Evolutionary conservation across 164 flowering plant species (phyloP).

Genomic region (Macadamia tetraphylla): DNA sequence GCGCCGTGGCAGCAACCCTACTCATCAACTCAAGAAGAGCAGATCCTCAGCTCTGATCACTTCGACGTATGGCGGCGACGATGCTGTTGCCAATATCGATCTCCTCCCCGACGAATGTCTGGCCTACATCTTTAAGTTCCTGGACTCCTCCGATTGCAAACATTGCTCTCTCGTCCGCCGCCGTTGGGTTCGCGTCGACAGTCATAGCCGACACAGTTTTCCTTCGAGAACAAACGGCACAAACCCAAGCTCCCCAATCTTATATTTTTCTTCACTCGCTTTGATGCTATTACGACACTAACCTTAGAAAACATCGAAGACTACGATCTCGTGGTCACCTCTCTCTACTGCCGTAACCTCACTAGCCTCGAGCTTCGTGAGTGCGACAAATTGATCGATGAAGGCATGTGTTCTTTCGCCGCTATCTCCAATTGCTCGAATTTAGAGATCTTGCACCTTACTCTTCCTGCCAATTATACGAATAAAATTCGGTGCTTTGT

Average conservation of each 20-base stretch:
- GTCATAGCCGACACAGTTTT: conserved; percentile 56
- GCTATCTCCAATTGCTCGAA: too few species aligned
- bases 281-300: conserved; percentile 63
- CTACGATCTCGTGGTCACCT: conserved; percentile 47
- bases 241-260: conserved; percentile 27
- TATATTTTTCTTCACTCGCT: conserved; percentile 49
- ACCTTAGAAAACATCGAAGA: conserved; percentile 59
- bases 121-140: conserved; percentile 54
- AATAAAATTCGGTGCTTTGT: too few species aligned
- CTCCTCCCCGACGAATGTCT: conserved; percentile 69
- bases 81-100: too few species aligned
- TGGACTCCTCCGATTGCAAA: conserved; percentile 56
- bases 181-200: conserved; percentile 69
- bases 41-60: too few species aligned
- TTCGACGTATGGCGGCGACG: too few species aligned
- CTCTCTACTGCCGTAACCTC: conserved; percentile 49
- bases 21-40: too few species aligned
- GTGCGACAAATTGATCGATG: conserved; percentile 64
- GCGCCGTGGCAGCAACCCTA: too few species aligned
- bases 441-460: too few species aligned
- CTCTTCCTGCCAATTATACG: too few species aligned
- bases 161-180: conserved; percentile 56
- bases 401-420: conserved; percentile 50
- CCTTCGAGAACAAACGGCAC: conserved; percentile 39
- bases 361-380: conserved; percentile 67